Evolutionary conservation across 148 eudicot species (phyloP).

Genomic region (Rhododendron molle): DNA sequence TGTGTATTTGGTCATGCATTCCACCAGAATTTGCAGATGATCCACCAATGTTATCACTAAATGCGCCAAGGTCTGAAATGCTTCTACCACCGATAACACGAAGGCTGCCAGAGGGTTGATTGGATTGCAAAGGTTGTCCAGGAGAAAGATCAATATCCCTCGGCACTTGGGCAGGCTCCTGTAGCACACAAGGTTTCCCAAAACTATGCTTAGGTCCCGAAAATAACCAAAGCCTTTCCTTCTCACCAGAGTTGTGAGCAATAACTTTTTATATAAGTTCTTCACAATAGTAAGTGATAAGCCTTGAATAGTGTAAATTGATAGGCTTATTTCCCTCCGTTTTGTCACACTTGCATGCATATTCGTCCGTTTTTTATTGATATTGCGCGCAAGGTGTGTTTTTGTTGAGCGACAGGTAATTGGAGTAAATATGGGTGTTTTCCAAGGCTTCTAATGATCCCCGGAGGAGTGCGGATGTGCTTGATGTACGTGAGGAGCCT

Average conservation of each 20-base stretch:
- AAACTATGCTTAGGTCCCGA: background rate
- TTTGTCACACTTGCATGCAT: too few relatives aligned
- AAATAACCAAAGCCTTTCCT: background rate
- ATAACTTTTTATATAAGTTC: background rate
- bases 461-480: too few relatives aligned
- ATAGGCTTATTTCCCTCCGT: too few relatives aligned
- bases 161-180: constrained; percentile 62
- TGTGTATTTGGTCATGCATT: constrained; percentile 63
- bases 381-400: too few relatives aligned
- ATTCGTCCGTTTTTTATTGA: too few relatives aligned
- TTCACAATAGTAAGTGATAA: background rate
- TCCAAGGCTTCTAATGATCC: too few relatives aligned
- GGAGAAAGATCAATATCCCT: constrained; percentile 84
- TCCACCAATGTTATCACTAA: constrained; percentile 77
- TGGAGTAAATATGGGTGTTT: too few relatives aligned
- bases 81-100: constrained; percentile 95
- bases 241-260: background rate
- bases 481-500: too few relatives aligned
- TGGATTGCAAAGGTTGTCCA: constrained; percentile 78
- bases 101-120: constrained; percentile 62
- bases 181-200: constrained; percentile 22
- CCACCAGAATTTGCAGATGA: constrained; percentile 53
- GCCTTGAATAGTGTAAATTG: too few relatives aligned
- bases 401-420: too few relatives aligned
- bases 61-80: constrained; percentile 83